Evolutionary conservation across 2,329 filamentous ascomycete genomes (phyloP).

Genomic region (Chaetomium sp.): DNA sequence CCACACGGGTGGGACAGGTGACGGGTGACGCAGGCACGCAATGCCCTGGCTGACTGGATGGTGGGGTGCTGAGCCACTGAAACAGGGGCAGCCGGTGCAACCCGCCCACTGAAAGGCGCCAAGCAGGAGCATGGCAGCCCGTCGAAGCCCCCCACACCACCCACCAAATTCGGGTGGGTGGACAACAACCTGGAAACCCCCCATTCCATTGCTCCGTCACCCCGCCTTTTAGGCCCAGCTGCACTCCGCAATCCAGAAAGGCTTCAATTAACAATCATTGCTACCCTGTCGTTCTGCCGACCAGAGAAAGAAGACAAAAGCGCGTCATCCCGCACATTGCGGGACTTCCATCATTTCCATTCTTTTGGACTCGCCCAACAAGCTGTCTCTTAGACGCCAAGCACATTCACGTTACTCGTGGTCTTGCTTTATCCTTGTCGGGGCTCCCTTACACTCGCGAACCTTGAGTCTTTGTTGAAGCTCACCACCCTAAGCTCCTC

Average conservation of each 20-base stretch:
- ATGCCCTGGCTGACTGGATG: background rate
- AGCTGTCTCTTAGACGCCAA: background rate
- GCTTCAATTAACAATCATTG: constrained; percentile 12
- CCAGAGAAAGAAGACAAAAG: constrained; percentile 2
- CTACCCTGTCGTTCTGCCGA: constrained; percentile 11
- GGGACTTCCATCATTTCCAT: background rate
- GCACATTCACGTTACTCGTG: background rate
- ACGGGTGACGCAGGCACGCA: constrained; percentile 5
- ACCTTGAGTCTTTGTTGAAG: background rate
- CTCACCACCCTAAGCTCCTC: background rate
- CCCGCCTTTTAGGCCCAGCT: constrained; percentile 12
- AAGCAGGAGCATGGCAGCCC: background rate
- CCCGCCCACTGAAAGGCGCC: background rate
- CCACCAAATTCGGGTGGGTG: background rate
- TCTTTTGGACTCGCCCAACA: background rate
- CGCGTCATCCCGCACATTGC: background rate
- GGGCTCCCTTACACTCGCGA: background rate
- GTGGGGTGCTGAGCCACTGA: constrained; percentile 2
- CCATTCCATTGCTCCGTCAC: constrained; percentile 7
- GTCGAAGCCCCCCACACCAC: background rate
- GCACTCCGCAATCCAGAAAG: constrained; percentile 15
- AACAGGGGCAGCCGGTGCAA: constrained; percentile 8
- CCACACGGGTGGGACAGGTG: constrained; percentile 15
- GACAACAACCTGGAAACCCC: background rate
- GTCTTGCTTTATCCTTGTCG: background rate